Conservation (phyloP, 768 basidiomycete genomes). For the Piloderma croceum region DNA sequence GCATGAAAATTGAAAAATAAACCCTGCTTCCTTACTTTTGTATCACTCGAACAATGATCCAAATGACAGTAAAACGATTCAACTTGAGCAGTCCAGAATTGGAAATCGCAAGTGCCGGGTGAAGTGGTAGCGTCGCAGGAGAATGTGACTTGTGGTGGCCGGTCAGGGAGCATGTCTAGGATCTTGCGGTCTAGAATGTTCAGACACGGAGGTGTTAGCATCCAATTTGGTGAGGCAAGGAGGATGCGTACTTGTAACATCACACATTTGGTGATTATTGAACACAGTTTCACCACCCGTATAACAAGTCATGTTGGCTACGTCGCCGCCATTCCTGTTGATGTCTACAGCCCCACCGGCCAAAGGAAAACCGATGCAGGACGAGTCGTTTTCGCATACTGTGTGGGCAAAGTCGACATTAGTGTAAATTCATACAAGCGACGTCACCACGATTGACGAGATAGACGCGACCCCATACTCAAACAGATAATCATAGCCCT, state of each 20-base stretch:
- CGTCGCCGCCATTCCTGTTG: slow-evolving; percentile 31
- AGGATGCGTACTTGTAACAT: slow-evolving; percentile 81
- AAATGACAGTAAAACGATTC: slow-evolving; percentile 96
- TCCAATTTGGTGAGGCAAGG: background rate
- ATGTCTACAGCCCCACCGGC: slow-evolving; percentile 37
- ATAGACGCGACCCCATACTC: too few species aligned
- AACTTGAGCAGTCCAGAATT: slow-evolving; percentile 94
- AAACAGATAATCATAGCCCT: too few species aligned
- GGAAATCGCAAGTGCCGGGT: slow-evolving; percentile 75
- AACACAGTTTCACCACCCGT: slow-evolving; percentile 90
- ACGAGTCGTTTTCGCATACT: slow-evolving; percentile 84
- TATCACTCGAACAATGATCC: slow-evolving; percentile 53
- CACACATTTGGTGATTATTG: slow-evolving; percentile 95
- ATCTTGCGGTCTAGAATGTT: slow-evolving; percentile 77
- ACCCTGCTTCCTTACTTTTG: too few species aligned
- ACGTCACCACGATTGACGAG: too few species aligned
- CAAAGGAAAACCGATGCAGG: slow-evolving; percentile 78
- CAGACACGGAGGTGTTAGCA: background rate
- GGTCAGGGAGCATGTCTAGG: slow-evolving; percentile 79
- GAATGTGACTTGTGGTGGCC: slow-evolving; percentile 95
- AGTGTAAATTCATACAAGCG: background rate
- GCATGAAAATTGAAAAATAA: too few species aligned
- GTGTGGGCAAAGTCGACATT: slow-evolving; percentile 2
- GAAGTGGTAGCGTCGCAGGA: slow-evolving; percentile 57
- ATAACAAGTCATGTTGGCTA: slow-evolving; percentile 86